Conservation (phyloP, 2,329 filamentous ascomycete species). For the Neopestalotiopsis clavispora region DNA sequence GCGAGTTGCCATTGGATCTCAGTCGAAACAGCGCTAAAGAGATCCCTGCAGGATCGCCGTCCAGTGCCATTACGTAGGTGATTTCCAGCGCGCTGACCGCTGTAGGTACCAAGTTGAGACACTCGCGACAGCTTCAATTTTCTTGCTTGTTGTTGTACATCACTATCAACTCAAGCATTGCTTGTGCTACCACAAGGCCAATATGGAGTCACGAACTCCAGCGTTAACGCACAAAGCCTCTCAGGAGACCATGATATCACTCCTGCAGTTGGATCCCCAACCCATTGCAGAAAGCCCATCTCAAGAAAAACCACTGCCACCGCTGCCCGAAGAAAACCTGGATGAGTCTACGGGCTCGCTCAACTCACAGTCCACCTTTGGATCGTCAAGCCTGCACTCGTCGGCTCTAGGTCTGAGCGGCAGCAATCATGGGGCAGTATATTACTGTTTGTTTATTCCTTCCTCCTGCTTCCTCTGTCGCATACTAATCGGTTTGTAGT, state of each 20-base stretch:
- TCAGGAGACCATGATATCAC: constrained; percentile 63
- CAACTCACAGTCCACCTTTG: constrained; percentile 44
- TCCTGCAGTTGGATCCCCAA: constrained; percentile 81
- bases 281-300: constrained; percentile 65
- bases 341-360: constrained; percentile 36
- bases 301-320: constrained; percentile 52
- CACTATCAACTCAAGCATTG: neutral
- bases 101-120: neutral
- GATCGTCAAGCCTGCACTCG: constrained; percentile 34
- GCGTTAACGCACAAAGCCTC: constrained; percentile 46
- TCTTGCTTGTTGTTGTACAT: neutral
- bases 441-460: constrained; percentile 66
- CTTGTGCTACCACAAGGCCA: constrained; percentile 6
- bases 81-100: neutral
- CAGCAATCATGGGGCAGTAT: constrained; percentile 70
- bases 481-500: constrained; percentile 52
- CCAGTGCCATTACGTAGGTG: constrained; percentile 13
- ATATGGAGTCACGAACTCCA: constrained; percentile 42
- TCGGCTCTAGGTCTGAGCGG: constrained; percentile 63
- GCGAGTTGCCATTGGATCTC: constrained; percentile 2
- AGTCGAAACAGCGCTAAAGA: neutral
- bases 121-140: neutral
- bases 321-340: constrained; percentile 41
- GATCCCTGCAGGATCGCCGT: constrained; percentile 1
- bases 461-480: neutral